Percentiles rank a stretch among this genome's conserved stretches.
phyloP scores from a whole-genome alignment of 805 yeast species.

The Metschnikowia dekortorum region DNA sequence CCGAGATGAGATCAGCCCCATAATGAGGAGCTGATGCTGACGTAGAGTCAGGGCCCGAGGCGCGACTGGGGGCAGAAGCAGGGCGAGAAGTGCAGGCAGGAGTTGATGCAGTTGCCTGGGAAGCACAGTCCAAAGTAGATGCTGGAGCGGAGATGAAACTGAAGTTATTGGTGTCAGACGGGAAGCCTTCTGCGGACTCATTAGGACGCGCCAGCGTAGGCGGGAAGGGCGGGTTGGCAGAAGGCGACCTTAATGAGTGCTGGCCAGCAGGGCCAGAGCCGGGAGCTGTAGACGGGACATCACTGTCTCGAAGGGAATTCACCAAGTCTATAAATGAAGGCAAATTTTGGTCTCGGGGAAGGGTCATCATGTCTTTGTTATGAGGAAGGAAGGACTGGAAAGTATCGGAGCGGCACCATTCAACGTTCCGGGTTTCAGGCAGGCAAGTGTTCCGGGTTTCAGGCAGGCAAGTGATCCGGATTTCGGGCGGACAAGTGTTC shows the following conservation, averaged over 20 bases:
- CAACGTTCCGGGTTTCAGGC: too few relatives aligned
- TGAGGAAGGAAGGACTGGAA: not conserved
- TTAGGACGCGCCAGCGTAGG: too few relatives aligned
- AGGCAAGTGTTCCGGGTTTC: too few relatives aligned
- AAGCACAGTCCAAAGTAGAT: not conserved
- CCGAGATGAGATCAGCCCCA: too few relatives aligned
- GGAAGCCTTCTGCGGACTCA: too few relatives aligned
- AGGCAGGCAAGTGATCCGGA: too few relatives aligned
- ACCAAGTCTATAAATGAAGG: constrained; percentile 16
- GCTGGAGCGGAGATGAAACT: too few relatives aligned
- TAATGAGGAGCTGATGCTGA: not conserved
- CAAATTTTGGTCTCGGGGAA: constrained; percentile 5
- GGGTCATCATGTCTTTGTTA: constrained; percentile 1
- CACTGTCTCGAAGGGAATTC: constrained; percentile 5
- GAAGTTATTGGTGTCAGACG: not conserved
- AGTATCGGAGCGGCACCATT: not conserved
- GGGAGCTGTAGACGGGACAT: not conserved
- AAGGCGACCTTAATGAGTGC: not conserved
- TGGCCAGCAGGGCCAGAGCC: not conserved
- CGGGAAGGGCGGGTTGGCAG: not conserved
- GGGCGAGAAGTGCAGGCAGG: not conserved
- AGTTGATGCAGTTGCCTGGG: not conserved
- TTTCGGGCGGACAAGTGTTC: too few relatives aligned
- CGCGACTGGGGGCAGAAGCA: too few relatives aligned
- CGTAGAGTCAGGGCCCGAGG: not conserved